These are phyloP conservation scores for Mikania micrantha DNA, from an alignment of 129 eudicot species.

Conservation along the genomic window DNA sequence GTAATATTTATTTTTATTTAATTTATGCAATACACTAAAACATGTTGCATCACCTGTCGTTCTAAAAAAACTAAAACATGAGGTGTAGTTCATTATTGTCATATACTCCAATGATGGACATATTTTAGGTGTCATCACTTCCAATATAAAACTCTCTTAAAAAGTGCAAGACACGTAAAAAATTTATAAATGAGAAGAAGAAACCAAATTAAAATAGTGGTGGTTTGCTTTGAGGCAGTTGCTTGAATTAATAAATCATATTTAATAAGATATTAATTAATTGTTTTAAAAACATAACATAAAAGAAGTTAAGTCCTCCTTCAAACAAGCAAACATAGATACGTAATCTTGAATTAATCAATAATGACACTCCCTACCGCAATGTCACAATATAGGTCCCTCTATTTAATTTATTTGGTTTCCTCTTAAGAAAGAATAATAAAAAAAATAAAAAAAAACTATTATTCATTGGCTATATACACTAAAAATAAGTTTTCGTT, in stretches of 20 bases:
- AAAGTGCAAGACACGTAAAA: background rate
- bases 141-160: background rate
- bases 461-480: no score
- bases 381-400: slow-evolving; percentile 17
- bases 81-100: no score
- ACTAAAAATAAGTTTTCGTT: no score
- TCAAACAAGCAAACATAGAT: slow-evolving; percentile 31
- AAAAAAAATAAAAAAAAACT: background rate
- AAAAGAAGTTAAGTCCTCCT: slow-evolving; percentile 11
- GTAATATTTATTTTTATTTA: no score
- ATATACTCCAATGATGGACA: background rate
- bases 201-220: slow-evolving; percentile 1
- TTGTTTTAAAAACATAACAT: background rate
- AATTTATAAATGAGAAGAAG: background rate
- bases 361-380: slow-evolving; percentile 28
- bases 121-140: background rate
- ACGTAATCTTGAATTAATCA: slow-evolving; percentile 26
- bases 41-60: no score
- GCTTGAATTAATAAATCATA: background rate
- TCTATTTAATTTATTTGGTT: slow-evolving; percentile 11
- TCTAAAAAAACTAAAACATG: no score
- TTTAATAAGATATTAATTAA: background rate
- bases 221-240: slow-evolving; percentile 27
- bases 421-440: background rate
- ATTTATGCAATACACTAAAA: no score